Conservation (phyloP, 805 yeast genomes). For the Pichia nanzhaoensis region DNA sequence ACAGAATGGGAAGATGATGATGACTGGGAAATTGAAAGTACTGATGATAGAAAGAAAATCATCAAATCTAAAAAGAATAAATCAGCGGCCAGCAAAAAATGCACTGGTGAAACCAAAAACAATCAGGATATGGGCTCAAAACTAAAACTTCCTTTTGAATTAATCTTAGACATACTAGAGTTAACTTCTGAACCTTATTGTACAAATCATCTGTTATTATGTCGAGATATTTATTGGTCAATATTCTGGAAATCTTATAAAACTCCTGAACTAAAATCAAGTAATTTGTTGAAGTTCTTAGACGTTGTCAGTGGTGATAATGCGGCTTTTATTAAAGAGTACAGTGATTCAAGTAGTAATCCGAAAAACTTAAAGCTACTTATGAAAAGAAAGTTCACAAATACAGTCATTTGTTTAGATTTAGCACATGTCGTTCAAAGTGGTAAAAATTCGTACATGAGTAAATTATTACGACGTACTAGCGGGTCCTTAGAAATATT, state of each 20-base stretch:
- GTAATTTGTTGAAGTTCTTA: conserved; percentile 68
- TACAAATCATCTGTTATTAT: conserved; percentile 51
- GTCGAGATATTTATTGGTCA: conserved; percentile 51
- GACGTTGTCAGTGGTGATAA: conserved; percentile 31
- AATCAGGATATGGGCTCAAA: not conserved
- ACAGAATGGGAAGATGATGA: not conserved
- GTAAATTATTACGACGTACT: conserved; percentile 75
- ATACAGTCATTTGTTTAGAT: conserved; percentile 59
- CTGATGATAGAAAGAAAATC: not conserved
- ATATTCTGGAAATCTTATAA: conserved; percentile 61
- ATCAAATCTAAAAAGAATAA: not conserved
- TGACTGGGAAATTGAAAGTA: not conserved
- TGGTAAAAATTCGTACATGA: conserved; percentile 87
- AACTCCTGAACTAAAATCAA: conserved; percentile 55
- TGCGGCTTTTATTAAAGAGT: conserved; percentile 12
- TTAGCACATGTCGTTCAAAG: conserved; percentile 76
- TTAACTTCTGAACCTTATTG: conserved; percentile 30
- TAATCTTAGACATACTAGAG: conserved; percentile 36
- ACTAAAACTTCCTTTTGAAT: conserved; percentile 42
- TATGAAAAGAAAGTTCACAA: conserved; percentile 37
- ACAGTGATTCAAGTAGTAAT: not conserved
- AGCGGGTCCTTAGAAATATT: conserved; percentile 57
- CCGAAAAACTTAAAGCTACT: conserved; percentile 9
- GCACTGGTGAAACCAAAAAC: conserved; percentile 10
- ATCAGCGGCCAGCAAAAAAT: not conserved